Conservation (phyloP, 768 basidiomycete species). For the Clitopilus hobsonii region DNA sequence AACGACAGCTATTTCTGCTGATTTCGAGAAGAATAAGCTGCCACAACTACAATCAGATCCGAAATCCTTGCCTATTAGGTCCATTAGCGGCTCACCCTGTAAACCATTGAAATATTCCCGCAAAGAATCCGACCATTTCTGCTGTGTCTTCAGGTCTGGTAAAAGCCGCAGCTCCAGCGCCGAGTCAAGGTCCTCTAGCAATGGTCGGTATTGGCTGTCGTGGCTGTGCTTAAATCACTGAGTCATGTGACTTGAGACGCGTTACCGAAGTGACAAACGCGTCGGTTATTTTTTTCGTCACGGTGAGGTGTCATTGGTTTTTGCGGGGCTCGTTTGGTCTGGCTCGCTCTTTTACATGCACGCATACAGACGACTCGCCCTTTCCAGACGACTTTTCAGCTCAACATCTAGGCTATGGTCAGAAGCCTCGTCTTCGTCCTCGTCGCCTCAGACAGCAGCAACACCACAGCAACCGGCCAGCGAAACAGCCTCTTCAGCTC, state of each 20-base stretch:
- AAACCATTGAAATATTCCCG: constrained; percentile 42
- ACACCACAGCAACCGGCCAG: background rate
- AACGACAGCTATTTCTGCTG: constrained; percentile 88
- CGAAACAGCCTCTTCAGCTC: background rate
- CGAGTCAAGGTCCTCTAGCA: background rate
- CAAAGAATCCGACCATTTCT: constrained; percentile 35
- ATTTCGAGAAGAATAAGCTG: constrained; percentile 85
- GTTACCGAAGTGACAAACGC: background rate
- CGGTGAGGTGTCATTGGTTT: background rate
- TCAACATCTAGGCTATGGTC: background rate
- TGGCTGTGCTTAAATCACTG: background rate
- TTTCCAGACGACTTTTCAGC: background rate
- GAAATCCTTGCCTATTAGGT: background rate
- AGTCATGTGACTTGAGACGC: background rate
- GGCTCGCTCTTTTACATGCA: background rate
- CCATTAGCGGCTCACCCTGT: constrained; percentile 25
- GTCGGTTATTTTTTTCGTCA: background rate
- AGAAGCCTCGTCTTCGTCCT: background rate
- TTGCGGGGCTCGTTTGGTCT: background rate
- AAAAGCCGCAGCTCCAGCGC: background rate
- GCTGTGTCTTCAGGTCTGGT: background rate
- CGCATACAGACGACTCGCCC: background rate
- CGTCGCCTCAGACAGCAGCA: background rate
- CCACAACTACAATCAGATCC: constrained; percentile 1
- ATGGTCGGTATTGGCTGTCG: background rate